Evolutionary conservation across 2,329 filamentous ascomycete species (phyloP).

Genomic region (Colletotrichum phormii): DNA sequence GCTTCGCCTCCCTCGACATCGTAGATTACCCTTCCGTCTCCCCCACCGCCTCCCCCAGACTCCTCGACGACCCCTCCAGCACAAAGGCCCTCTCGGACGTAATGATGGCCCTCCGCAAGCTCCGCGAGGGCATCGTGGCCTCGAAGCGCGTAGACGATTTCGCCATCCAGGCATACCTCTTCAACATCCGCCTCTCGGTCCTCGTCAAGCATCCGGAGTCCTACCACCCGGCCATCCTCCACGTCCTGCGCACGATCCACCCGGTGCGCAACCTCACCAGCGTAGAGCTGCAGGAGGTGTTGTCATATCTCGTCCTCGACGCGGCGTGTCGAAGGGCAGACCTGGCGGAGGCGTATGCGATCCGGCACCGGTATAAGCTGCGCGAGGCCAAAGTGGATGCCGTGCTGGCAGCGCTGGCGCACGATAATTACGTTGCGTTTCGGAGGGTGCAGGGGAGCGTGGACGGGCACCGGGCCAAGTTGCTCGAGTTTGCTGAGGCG

Average conservation of each 20-base stretch:
- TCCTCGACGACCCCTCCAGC: slow-evolving; percentile 47
- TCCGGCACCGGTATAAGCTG: slow-evolving; percentile 71
- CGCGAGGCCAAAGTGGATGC: slow-evolving; percentile 76
- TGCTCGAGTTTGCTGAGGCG: slow-evolving; percentile 86
- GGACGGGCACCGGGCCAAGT: slow-evolving; percentile 81
- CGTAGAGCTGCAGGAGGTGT: slow-evolving; percentile 82
- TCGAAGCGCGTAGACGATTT: slow-evolving; percentile 82
- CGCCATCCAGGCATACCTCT: slow-evolving; percentile 89
- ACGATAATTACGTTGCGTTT: slow-evolving; percentile 87
- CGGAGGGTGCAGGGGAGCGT: slow-evolving; percentile 77
- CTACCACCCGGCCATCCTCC: slow-evolving; percentile 87
- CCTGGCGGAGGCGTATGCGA: slow-evolving; percentile 76
- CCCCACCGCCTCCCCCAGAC: slow-evolving; percentile 27
- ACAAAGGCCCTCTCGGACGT: slow-evolving; percentile 78
- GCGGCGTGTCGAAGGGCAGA: slow-evolving; percentile 86
- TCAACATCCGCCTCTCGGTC: slow-evolving; percentile 87
- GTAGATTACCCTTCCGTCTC: slow-evolving; percentile 39
- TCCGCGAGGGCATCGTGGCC: slow-evolving; percentile 89
- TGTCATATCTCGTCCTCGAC: slow-evolving; percentile 86
- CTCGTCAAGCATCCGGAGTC: slow-evolving; percentile 86
- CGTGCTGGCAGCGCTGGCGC: slow-evolving; percentile 76
- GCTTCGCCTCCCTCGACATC: slow-evolving; percentile 75
- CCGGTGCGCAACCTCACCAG: slow-evolving; percentile 73
- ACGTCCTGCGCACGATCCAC: slow-evolving; percentile 81
- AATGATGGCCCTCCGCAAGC: slow-evolving; percentile 87